These are phyloP conservation scores for Mycena sanguinolenta DNA, from an alignment of 768 basidiomycete genomes.

Conservation along the genomic window DNA sequence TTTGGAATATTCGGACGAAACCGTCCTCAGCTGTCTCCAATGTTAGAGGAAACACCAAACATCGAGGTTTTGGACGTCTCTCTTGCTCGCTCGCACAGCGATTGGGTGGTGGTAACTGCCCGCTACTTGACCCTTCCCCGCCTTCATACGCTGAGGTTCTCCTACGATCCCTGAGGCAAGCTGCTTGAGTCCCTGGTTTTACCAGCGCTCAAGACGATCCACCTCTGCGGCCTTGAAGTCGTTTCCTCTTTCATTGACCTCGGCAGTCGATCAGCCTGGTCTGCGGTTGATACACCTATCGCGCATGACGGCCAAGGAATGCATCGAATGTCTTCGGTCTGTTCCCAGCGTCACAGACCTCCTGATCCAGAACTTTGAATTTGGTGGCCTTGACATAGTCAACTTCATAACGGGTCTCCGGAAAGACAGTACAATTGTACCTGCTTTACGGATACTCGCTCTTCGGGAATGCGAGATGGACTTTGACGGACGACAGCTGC, in stretches of 20 bases:
- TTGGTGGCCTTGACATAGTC: no score
- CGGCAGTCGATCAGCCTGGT: conserved; percentile 1
- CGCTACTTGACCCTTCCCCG: neutral
- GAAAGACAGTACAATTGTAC: neutral
- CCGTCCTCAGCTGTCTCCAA: neutral
- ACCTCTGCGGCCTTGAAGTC: neutral
- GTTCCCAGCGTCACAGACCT: conserved; percentile 2
- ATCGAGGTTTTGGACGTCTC: conserved; percentile 8
- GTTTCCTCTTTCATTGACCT: neutral
- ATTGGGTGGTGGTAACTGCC: neutral
- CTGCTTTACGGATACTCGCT: neutral
- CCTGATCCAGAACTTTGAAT: neutral
- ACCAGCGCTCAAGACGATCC: neutral
- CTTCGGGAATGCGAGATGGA: neutral
- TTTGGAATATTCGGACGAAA: neutral
- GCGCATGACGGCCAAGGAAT: neutral
- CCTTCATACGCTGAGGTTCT: conserved; percentile 12
- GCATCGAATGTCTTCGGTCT: neutral
- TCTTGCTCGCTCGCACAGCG: neutral
- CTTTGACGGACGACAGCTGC: neutral
- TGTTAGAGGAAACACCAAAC: conserved; percentile 9
- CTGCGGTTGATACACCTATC: neutral
- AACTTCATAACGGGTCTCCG: neutral
- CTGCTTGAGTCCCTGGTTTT: conserved; percentile 18
- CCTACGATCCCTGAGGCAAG: neutral